Evolutionary conservation across 1,284 basidiomycete species (phyloP), one percentile per base, ranked within the genome.

Genomic region (Pseudomicrostroma phylloplanum): DNA sequence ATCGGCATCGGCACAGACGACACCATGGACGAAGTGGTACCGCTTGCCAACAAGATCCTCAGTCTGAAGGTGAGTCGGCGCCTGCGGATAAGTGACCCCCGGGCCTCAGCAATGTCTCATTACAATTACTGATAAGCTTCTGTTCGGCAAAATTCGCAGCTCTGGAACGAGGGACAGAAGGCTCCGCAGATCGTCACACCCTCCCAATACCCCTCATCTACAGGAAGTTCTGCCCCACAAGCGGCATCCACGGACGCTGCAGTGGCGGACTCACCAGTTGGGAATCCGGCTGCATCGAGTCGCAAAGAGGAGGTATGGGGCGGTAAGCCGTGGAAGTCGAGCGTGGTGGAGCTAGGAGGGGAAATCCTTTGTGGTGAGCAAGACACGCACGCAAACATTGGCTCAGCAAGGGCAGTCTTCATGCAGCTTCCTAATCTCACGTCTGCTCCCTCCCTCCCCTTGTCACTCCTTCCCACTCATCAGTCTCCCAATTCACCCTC

Each of bases 401-500:
- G 3, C 30, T 36, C 30, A 36, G 4, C 30, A 9, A 36, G 30
- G 9, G 30, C 30, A 9, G n/a, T n/a, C n/a, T 36, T 3, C 30
- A 36, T 4, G 30, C 30, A 36, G 4, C 3, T 36, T 36, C 30
- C n/a, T n/a, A 42, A 13, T 6, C 43, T 48, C 12, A 48, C 43
- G 6, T 17, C 43, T 48, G 30, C 30, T 36, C 30, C 43, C 6
- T 6, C 17, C 6, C 43, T 21, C 11, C 41, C 41, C 41, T 42
- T 42, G 41, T 9, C 41, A 42, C 41, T 9, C 12, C 4, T 13
- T 21, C 21, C 43, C 21, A 4, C 43, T 48, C 12, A 6, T 11
- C 21, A 65, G 72, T 77, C 11, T 76, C 73, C 11, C 75, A 77
- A 41, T 77, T 77, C 59, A 77, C 75, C 1, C 61, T 77, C 25